phyloP scores from a whole-genome alignment of 768 basidiomycete genomes.

The Tephrocybe sp. region DNA sequence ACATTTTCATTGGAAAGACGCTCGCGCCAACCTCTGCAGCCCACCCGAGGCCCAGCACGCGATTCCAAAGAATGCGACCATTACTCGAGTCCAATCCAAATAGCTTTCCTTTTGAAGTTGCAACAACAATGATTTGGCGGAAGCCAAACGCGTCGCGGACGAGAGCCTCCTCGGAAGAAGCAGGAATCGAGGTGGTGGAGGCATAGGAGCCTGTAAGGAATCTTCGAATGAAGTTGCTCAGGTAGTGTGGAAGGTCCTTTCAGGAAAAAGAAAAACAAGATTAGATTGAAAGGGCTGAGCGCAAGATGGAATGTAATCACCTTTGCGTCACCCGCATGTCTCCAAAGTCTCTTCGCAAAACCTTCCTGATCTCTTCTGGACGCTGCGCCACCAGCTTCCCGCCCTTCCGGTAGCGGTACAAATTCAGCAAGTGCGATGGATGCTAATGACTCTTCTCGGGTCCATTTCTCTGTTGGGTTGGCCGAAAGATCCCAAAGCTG shows the following conservation, averaged over 20 bases:
- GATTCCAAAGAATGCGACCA: constrained; percentile 79
- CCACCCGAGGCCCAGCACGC: constrained; percentile 72
- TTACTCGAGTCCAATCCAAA: constrained; percentile 81
- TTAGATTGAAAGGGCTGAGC: background rate
- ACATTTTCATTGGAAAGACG: constrained; percentile 60
- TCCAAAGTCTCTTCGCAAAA: constrained; percentile 44
- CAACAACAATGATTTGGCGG: constrained; percentile 75
- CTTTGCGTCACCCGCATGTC: constrained; percentile 62
- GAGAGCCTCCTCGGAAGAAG: constrained; percentile 21
- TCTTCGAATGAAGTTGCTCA: constrained; percentile 62
- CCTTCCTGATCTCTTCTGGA: constrained; percentile 43
- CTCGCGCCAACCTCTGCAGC: constrained; percentile 52
- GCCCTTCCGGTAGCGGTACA: constrained; percentile 71
- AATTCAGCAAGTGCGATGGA: constrained; percentile 62
- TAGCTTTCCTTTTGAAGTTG: constrained; percentile 69
- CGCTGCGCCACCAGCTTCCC: constrained; percentile 25
- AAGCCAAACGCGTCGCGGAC: constrained; percentile 84
- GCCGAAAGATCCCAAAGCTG: constrained; percentile 68
- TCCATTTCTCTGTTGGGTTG: constrained; percentile 52
- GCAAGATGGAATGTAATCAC: constrained; percentile 27
- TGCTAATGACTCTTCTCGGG: constrained; percentile 77
- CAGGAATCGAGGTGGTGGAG: constrained; percentile 37
- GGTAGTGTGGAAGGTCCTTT: constrained; percentile 72
- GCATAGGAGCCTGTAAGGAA: constrained; percentile 70
- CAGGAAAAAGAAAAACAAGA: constrained; percentile 33